Percentiles rank a stretch among this genome's conserved stretches.
These are phyloP conservation scores for cucumber (Cucumis sativus) DNA, from an alignment of 306 rosid genomes.

Conservation along the genomic window DNA sequence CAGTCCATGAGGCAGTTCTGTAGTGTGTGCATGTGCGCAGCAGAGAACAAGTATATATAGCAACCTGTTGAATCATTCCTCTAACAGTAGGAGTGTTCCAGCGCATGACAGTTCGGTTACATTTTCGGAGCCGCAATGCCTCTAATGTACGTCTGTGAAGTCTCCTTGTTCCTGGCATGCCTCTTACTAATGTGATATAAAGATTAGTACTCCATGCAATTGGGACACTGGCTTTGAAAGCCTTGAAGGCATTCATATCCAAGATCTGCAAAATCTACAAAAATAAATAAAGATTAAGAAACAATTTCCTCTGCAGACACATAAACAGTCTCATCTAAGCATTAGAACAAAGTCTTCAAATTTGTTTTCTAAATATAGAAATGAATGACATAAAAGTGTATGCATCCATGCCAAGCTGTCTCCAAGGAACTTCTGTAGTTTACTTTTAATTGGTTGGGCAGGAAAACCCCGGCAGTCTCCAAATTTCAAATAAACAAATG, in stretches of 20 bases:
- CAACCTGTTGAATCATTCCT: slow-evolving; percentile 93
- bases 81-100: slow-evolving; percentile 86
- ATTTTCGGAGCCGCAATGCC: slow-evolving; percentile 69
- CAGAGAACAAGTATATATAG: background rate
- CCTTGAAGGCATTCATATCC: slow-evolving; percentile 83
- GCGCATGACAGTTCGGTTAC: slow-evolving; percentile 90
- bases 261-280: slow-evolving; percentile 27
- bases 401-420: too few species aligned
- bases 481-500: background rate
- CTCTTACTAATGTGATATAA: slow-evolving; percentile 81
- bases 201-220: slow-evolving; percentile 76
- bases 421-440: too few species aligned
- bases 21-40: background rate
- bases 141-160: slow-evolving; percentile 80
- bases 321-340: background rate
- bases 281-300: background rate
- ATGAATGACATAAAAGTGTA: too few species aligned
- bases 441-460: background rate
- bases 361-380: too few species aligned
- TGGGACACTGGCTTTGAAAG: slow-evolving; percentile 74
- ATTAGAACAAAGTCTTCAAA: background rate
- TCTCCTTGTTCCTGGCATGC: slow-evolving; percentile 89
- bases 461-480: background rate
- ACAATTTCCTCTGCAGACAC: background rate
- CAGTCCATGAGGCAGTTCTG: background rate